Conservation (phyloP, 257 asterid genomes). For the Salvia miltiorrhiza region DNA sequence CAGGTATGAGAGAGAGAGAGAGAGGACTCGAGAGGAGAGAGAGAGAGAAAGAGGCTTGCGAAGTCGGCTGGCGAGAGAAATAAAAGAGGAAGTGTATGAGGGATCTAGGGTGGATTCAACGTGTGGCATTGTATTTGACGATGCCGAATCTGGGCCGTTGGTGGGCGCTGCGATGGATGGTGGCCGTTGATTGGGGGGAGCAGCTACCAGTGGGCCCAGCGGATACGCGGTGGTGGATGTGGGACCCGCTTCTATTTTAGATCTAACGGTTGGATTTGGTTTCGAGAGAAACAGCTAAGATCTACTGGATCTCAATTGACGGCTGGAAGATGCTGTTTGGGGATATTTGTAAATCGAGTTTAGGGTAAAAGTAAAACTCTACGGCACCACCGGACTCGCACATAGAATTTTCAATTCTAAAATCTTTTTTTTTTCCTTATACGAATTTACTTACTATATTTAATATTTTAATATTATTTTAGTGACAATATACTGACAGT, state of each 20-base stretch:
- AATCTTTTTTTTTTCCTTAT: background rate
- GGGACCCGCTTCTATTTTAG: slow-evolving; percentile 32
- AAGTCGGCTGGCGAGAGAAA: slow-evolving; percentile 40
- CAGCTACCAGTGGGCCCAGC: slow-evolving; percentile 30
- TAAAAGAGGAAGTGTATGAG: slow-evolving; percentile 28
- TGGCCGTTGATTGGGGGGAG: slow-evolving; percentile 38
- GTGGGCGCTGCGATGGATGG: background rate
- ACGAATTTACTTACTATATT: too few relatives aligned
- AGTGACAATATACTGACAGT: too few relatives aligned
- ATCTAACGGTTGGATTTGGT: slow-evolving; percentile 39
- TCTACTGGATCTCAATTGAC: slow-evolving; percentile 23
- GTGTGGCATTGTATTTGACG: slow-evolving; percentile 41
- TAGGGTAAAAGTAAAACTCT: slow-evolving; percentile 19
- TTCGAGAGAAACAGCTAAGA: slow-evolving; percentile 13
- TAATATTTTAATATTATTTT: too few relatives aligned
- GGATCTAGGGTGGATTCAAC: slow-evolving; percentile 76
- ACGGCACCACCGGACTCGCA: background rate
- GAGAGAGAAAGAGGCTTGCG: slow-evolving; percentile 19
- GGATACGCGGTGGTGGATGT: slow-evolving; percentile 41
- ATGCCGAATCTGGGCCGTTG: slow-evolving; percentile 31
- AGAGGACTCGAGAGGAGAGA: slow-evolving; percentile 8
- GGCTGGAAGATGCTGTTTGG: slow-evolving; percentile 26
- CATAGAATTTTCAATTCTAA: background rate
- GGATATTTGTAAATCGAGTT: background rate
- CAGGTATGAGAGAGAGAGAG: slow-evolving; percentile 30